Evolutionary conservation across 73 alveolate genomes (phyloP).

Genomic region (Symbiodinium natans): DNA sequence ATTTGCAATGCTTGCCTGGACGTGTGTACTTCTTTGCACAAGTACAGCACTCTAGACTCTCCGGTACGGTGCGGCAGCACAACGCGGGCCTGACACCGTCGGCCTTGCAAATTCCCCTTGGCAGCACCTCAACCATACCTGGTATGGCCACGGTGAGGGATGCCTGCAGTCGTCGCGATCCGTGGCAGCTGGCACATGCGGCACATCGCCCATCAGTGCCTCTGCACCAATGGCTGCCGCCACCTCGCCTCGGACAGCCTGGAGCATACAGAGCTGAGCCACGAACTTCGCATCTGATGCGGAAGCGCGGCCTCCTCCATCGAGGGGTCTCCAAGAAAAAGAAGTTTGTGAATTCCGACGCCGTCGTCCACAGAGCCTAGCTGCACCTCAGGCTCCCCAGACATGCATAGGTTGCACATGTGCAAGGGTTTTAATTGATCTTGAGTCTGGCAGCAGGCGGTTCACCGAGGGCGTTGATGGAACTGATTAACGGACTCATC

Average conservation of each 20-base stretch:
- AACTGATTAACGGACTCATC: background rate
- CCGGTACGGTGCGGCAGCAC: no score
- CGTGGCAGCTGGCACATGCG: background rate
- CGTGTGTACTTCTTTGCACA: background rate
- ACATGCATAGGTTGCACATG: background rate
- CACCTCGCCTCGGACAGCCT: background rate
- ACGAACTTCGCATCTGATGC: no score
- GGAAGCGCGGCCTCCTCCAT: constrained; percentile 25
- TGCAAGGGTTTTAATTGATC: background rate
- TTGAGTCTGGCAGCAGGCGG: constrained; percentile 26
- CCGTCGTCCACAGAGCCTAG: background rate
- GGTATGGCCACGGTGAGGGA: constrained; percentile 55
- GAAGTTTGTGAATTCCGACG: constrained; percentile 30
- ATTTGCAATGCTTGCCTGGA: background rate
- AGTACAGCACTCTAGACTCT: no score
- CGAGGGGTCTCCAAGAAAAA: constrained; percentile 44
- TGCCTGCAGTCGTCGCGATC: background rate
- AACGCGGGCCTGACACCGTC: constrained; percentile 23
- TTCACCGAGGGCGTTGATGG: constrained; percentile 19
- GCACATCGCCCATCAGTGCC: background rate
- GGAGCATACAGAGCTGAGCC: background rate
- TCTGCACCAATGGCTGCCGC: background rate
- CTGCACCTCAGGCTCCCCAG: background rate
- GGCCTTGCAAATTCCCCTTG: constrained; percentile 17
- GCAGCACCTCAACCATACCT: constrained; percentile 71